A percentile compares a stretch with the other conserved stretches of the same genome.
Conservation (phyloP, 257 asterid species). For the Solanum etuberosum region DNA sequence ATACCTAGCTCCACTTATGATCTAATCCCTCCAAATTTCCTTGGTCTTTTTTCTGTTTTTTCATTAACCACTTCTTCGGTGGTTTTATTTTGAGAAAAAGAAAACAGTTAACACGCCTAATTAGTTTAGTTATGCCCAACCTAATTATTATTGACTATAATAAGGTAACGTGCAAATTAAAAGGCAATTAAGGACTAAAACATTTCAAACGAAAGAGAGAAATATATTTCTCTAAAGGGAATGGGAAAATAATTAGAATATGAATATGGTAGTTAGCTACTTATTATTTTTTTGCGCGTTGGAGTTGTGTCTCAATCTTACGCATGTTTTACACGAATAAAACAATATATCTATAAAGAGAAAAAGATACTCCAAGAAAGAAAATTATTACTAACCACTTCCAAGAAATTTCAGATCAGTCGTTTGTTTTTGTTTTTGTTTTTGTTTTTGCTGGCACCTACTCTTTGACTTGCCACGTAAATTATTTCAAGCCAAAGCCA, state of each 20-base stretch:
- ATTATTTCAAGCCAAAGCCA: not conserved
- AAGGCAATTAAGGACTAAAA: not conserved
- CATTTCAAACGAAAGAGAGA: not conserved
- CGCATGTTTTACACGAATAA: not conserved
- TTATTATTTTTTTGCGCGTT: not conserved
- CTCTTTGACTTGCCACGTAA: not conserved
- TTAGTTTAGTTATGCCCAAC: not conserved
- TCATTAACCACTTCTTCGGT: not conserved
- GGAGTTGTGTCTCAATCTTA: not conserved
- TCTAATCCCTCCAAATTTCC: not conserved
- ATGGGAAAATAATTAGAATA: not conserved
- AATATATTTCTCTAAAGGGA: not conserved
- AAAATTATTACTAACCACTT: not conserved
- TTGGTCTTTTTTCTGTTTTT: too few species aligned
- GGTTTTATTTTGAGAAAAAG: too few species aligned
- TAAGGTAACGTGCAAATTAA: not conserved
- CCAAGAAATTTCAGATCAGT: not conserved
- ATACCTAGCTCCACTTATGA: too few species aligned
- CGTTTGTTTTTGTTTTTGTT: not conserved
- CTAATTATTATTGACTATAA: not conserved
- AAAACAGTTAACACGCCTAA: not conserved
- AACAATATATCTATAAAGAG: not conserved
- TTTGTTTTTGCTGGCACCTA: not conserved
- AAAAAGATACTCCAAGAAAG: not conserved
- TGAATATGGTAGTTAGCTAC: not conserved